These are phyloP conservation scores for Inonotus obliquus DNA, from an alignment of 1,284 basidiomycete species.

Conservation along the genomic window DNA sequence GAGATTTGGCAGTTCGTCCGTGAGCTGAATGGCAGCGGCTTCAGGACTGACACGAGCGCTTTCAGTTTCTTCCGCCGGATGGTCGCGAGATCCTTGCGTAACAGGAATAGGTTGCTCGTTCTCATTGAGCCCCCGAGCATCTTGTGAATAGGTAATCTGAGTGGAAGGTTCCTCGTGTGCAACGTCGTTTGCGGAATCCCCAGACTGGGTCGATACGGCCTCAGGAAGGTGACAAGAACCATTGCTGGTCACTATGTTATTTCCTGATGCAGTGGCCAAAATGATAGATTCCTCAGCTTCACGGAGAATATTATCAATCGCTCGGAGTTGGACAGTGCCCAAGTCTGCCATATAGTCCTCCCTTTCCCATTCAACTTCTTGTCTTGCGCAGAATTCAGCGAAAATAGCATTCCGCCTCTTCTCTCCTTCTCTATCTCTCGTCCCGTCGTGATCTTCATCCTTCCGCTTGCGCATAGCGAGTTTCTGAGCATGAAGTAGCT, in stretches of 20 bases:
- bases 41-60: neutral
- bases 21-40: neutral
- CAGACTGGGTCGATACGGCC: too few species aligned
- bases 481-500: slow-evolving; percentile 23
- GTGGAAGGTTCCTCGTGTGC: too few species aligned
- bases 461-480: slow-evolving; percentile 16
- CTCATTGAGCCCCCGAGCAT: too few species aligned
- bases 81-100: too few species aligned
- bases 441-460: slow-evolving; percentile 23
- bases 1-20: slow-evolving; percentile 25
- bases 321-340: slow-evolving; percentile 34
- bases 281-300: slow-evolving; percentile 29
- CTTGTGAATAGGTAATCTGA: too few species aligned
- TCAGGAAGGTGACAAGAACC: too few species aligned
- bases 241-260: neutral
- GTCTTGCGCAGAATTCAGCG: slow-evolving; percentile 22
- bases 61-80: neutral
- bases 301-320: slow-evolving; percentile 44
- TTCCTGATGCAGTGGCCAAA: neutral
- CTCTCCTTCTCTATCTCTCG: slow-evolving; percentile 28
- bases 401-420: slow-evolving; percentile 18
- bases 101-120: neutral
- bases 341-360: slow-evolving; percentile 36
- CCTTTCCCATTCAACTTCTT: slow-evolving; percentile 31
- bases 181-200: too few species aligned